These are phyloP conservation scores for Dendrobium catenatum DNA, from an alignment of 106 monocot species.

Conservation along the genomic window DNA sequence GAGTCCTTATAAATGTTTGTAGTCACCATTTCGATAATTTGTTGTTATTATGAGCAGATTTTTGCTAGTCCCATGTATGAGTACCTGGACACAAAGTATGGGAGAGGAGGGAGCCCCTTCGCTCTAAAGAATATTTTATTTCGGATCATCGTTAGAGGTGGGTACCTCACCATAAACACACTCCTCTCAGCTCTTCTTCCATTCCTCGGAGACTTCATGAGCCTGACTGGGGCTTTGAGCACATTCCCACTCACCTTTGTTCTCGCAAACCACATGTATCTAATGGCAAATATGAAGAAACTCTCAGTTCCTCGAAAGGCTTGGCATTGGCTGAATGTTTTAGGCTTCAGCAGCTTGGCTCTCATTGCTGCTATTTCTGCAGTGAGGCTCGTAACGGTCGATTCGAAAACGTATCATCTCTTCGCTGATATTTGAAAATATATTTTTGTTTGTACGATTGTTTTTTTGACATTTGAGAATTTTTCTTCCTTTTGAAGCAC, in stretches of 20 bases:
- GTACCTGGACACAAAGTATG: slow-evolving; percentile 73
- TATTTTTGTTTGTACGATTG: neutral
- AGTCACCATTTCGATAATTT: too few species aligned
- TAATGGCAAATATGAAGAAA: slow-evolving; percentile 60
- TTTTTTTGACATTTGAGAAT: neutral
- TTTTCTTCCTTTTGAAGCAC: too few species aligned
- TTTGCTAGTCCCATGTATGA: slow-evolving; percentile 98
- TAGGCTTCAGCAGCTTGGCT: slow-evolving; percentile 57
- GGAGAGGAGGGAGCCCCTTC: slow-evolving; percentile 47
- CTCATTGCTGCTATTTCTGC: slow-evolving; percentile 53
- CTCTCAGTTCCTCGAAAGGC: slow-evolving; percentile 28
- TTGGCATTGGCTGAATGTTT: slow-evolving; percentile 87
- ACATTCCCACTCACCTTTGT: slow-evolving; percentile 90
- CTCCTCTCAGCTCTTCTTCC: slow-evolving; percentile 75
- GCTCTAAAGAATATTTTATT: slow-evolving; percentile 57
- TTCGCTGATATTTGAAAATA: slow-evolving; percentile 52
- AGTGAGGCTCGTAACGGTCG: slow-evolving; percentile 49
- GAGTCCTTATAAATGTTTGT: too few species aligned
- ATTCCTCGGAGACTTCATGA: slow-evolving; percentile 96
- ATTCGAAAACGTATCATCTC: slow-evolving; percentile 69
- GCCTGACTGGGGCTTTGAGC: slow-evolving; percentile 84
- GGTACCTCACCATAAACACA: slow-evolving; percentile 76
- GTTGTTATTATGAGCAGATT: slow-evolving; percentile 32
- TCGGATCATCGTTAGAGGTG: slow-evolving; percentile 68
- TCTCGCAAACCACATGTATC: slow-evolving; percentile 92